These are phyloP conservation scores for Phaeosphaeriaceae sp. DNA, from an alignment of 2,329 filamentous ascomycete species.

Conservation along the genomic window DNA sequence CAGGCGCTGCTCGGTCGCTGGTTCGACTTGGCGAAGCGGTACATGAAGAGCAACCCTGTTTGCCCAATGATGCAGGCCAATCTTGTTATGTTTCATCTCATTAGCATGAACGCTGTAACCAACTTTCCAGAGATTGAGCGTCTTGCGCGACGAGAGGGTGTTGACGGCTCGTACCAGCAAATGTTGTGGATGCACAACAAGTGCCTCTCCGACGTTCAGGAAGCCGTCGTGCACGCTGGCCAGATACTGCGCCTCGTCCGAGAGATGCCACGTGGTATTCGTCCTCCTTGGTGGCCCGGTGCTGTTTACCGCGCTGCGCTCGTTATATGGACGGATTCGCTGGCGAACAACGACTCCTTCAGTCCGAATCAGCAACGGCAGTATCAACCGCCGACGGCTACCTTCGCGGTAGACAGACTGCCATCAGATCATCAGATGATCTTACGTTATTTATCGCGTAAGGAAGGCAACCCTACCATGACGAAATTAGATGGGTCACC, in stretches of 20 bases:
- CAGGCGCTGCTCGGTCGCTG: slow-evolving; percentile 70
- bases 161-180: slow-evolving; percentile 64
- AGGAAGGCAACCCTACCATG: slow-evolving; percentile 61
- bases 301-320: slow-evolving; percentile 69
- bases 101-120: slow-evolving; percentile 72
- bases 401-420: slow-evolving; percentile 60
- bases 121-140: slow-evolving; percentile 73
- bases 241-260: slow-evolving; percentile 69
- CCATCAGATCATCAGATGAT: slow-evolving; percentile 60
- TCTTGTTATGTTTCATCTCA: slow-evolving; percentile 73
- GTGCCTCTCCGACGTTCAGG: slow-evolving; percentile 68
- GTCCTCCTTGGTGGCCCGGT: slow-evolving; percentile 74
- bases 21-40: slow-evolving; percentile 68
- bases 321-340: slow-evolving; percentile 58
- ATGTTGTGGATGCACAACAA: slow-evolving; percentile 64
- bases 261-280: slow-evolving; percentile 65
- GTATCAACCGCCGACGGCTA: slow-evolving; percentile 43
- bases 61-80: slow-evolving; percentile 70
- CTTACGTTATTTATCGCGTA: slow-evolving; percentile 60
- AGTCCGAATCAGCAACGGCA: slow-evolving; percentile 45
- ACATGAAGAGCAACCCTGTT: slow-evolving; percentile 62
- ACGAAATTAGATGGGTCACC: slow-evolving; percentile 59
- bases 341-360: slow-evolving; percentile 58
- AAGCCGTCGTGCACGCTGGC: slow-evolving; percentile 71
- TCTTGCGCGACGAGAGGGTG: slow-evolving; percentile 67